phyloP scores from a whole-genome alignment of 139 green algal genomes.

The Coccomyxa sp. region DNA sequence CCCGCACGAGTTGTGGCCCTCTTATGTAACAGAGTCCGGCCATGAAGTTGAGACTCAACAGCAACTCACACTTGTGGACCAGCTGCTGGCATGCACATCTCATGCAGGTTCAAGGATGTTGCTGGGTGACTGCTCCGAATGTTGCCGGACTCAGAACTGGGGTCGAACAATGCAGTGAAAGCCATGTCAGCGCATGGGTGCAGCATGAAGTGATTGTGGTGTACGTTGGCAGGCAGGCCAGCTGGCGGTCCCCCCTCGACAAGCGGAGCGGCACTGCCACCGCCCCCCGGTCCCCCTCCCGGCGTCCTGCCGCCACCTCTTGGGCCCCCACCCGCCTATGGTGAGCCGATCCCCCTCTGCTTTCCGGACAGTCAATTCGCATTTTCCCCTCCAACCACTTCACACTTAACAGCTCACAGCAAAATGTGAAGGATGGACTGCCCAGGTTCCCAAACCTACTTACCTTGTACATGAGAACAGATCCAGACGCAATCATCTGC shows the following conservation, averaged over 20 bases:
- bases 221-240: neutral
- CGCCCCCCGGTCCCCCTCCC: conserved; percentile 25
- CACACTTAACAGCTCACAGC: neutral
- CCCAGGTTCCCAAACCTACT: too few species aligned
- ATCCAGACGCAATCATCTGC: neutral
- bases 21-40: too few species aligned
- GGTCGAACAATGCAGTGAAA: too few species aligned
- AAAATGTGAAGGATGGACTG: neutral
- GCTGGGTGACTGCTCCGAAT: too few species aligned
- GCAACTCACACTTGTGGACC: too few species aligned
- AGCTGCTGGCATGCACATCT: too few species aligned
- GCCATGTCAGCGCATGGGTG: too few species aligned
- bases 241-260: neutral
- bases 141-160: too few species aligned
- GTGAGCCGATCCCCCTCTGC: neutral
- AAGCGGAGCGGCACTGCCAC: conserved; percentile 11
- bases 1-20: too few species aligned
- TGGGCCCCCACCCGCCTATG: conserved; percentile 19
- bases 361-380: neutral
- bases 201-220: neutral
- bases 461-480: neutral
- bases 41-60: too few species aligned
- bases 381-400: neutral
- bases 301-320: conserved; percentile 28
- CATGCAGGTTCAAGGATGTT: too few species aligned